Evolutionary conservation across 2,329 filamentous ascomycete species (phyloP), one percentile per base, ranked within the genome.

Genomic region (Xylaria sp.): DNA sequence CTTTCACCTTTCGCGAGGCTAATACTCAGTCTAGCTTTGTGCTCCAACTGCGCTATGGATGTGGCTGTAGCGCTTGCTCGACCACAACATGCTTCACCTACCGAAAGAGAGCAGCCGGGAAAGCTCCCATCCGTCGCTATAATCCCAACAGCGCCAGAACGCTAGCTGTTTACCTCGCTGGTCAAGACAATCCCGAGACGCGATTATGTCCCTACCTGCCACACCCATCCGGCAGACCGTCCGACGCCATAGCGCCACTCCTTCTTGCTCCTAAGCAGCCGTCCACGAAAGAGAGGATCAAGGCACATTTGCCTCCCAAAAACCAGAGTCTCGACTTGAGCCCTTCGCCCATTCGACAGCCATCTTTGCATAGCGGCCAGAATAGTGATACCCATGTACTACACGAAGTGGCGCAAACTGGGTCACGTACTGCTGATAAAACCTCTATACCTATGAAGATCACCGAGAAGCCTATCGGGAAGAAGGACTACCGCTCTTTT

Each of bases 21-120:
- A 55, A 71, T 56, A 39, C 66, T 43, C 10, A n/a, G 48, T 67
- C 28, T 71, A 95, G 92, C 75, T 97, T 92, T 77, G 89, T 94
- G 59, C 84, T 88, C 41, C 94, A 97, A 80, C 88, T 97, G n/a
- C 89, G 94, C 66, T 87, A 92, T 72, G 94, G 94, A 71, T 97
- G 94, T 78, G 89, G 88, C 70, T 88, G 87, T 72, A 82, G 85
- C 62, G 83, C 85, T 61, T 97, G 94, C 80, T 85, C 84, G 43
- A 95, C 90, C 1, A 82, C 93, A 15, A 95, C 93, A 15, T 97
- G 94, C 82, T 91, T 95, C 76, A 94, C 90, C 70, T 94, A 89
- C 78, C 89, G 92, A 64, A 91, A 88, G 79, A 88, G 92, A 72
- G 82, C 90, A 49, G 86, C 89, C 31, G 88, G 86, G 41, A 88